Base-by-base conservation (phyloP, 192 early-diverging fungal species). In the Globomyces pollinis-pini region DNA sequence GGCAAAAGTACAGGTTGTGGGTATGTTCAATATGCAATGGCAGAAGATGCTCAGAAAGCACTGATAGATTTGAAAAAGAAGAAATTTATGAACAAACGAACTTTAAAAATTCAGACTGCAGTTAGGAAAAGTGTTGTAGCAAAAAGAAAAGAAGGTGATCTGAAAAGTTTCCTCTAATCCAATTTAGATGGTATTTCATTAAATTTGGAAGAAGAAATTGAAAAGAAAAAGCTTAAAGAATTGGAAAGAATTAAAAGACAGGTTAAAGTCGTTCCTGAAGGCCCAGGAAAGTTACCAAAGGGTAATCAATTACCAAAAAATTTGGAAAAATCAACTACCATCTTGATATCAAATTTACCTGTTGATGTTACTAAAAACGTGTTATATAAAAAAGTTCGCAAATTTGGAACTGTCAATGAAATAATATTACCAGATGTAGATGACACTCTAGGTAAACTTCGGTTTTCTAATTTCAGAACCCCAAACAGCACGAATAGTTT, bases 11-110 rank as follows among this genome's bases (percentile, higher is more conserved):
- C 81, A 39, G 94, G 94, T 5, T 96, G 82, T 71, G 94, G 94
- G 15, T 98, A 89, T 70, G 93, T 98, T 3, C 84, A 91, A 61
- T 98, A 84, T 64, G 87, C 84, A 1, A 49, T 91, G 29, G 68
- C 74, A 21, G 86, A 89, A 38, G 91, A 91, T 71, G 90, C 92
- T 1, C 69, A 79, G 26, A 73, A 79, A 23, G 94, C 94, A 1
- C 50, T 98, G 26, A 68, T 76, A 24, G 85, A 88, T 49, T 74
- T 98, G 9, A 79, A 86, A 38, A 76, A 85, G 29, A 70, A 62
- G 11, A 86, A 88, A 64, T 96, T 96, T 67, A 65, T 75, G 57
- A 61, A 60, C 26, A 60, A 79, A 52, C 66, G 84, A 42, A 82
- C 71, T 21, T 74, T 98, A 32, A 77, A 76, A 72, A 75, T 96